Base-by-base conservation (phyloP, 257 asterid species). In the Ophiorrhiza pumila region DNA sequence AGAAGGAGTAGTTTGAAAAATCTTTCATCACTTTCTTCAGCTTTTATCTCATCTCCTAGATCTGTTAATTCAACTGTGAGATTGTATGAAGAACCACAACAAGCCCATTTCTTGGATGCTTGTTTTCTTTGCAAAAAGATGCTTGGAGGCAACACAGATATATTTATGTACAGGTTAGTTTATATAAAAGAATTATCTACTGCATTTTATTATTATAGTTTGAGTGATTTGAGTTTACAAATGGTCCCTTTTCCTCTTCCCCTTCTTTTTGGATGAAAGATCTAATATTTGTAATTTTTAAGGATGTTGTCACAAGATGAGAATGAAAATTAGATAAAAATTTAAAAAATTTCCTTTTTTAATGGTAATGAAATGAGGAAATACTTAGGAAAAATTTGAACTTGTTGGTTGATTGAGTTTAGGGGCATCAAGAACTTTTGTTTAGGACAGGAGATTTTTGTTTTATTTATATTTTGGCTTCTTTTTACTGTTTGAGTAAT, bases 141-240 rank as follows among this genome's bases (percentile, higher is more conserved):
- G n/a, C 84, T 84, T 43, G 79, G 88, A 18, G 56, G 39, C 22
- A 83, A 81, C 61, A 75, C 32, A 72, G 88, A 84, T 22, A 84
- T 84, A 69, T 84, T 79, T 76, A 84, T 84, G 88, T 84, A 84
- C 84, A 84, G 88, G 88, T 84, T 65, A 32, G 84, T 70, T 9
- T 22, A 25, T 47, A 12, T 11, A n/a, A n/a, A n/a, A n/a, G n/a
- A n/a, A n/a, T n/a, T n/a, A n/a, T n/a, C n/a, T n/a, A n/a, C n/a
- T 7, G 3, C 9, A 6, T 37, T 37, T 37, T 37, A 37, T 37
- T 37, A 37, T 59, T 10, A 4, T 14, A 13, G 14, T 15, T 43
- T 3, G 6, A 10, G 8, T 15, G 15, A 43, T 32, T 35, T 57
- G 13, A 45, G 45, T 29, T 41, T 49, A 20, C 11, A 35, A 13